A percentile compares a stretch with the other conserved stretches of the same genome.
Conservation (phyloP, 345 rosid species). For the Draba incana region DNA sequence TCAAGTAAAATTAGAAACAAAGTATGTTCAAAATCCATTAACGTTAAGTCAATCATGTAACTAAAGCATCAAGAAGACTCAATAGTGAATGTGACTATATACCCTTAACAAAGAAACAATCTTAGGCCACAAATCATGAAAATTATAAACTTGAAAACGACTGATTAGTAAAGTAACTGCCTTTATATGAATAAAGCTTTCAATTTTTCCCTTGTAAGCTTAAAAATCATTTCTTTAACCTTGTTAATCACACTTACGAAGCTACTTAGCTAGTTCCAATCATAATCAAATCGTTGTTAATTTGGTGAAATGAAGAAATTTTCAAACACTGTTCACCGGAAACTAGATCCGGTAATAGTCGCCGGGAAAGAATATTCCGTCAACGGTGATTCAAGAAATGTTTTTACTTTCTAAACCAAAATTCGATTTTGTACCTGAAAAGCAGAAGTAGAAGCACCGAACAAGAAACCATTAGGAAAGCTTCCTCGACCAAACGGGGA, state of each 20-base stretch:
- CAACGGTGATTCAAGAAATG: slow-evolving; percentile 14
- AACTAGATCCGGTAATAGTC: neutral
- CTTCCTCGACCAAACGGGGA: slow-evolving; percentile 43
- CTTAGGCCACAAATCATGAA: neutral
- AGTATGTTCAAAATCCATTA: neutral
- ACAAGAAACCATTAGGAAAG: slow-evolving; percentile 43
- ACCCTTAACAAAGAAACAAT: slow-evolving; percentile 13
- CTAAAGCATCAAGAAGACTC: slow-evolving; percentile 21
- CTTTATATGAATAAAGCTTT: slow-evolving; percentile 9
- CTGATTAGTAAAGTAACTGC: neutral
- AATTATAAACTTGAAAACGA: neutral
- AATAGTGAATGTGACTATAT: neutral
- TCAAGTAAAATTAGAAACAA: neutral
- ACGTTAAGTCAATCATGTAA: neutral
- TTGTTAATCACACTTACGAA: slow-evolving; percentile 2
- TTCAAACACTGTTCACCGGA: neutral
- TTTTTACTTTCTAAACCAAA: neutral
- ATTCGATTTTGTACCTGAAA: slow-evolving; percentile 37
- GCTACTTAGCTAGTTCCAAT: slow-evolving; percentile 1
- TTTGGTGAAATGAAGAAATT: neutral
- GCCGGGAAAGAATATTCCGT: slow-evolving; percentile 4
- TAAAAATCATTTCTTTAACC: neutral
- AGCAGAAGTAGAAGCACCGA: slow-evolving; percentile 47
- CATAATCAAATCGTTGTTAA: neutral
- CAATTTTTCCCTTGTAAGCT: neutral